A percentile compares a stretch with the other conserved stretches of the same genome.
phyloP scores from a whole-genome alignment of 2,329 filamentous ascomycete species.

The Ophiostoma sp. region DNA sequence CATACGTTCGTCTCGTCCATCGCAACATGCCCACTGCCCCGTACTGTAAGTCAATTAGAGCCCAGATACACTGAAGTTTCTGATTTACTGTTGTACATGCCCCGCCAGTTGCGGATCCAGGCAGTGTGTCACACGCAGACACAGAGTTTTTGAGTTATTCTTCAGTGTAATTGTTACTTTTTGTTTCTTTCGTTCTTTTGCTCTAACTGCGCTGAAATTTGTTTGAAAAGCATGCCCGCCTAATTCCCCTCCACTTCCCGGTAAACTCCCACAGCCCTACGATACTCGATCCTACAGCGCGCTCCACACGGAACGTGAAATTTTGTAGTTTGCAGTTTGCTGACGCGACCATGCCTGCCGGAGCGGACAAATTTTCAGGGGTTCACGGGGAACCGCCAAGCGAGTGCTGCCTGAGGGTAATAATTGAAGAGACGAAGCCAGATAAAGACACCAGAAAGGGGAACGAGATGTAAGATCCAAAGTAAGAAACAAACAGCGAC shows the following conservation, averaged over 20 bases:
- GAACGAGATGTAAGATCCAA: neutral
- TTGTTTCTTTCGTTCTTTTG: neutral
- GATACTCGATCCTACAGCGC: neutral
- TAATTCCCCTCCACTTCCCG: neutral
- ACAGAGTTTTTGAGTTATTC: too few species aligned
- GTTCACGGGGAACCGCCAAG: neutral
- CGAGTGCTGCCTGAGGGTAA: neutral
- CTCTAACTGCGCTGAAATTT: neutral
- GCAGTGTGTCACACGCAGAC: neutral
- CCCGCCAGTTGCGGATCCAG: neutral
- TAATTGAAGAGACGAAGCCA: neutral
- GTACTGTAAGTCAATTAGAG: neutral
- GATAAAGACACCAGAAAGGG: neutral
- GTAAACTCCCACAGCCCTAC: neutral
- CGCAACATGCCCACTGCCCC: neutral
- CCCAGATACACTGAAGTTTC: neutral
- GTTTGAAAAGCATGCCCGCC: neutral
- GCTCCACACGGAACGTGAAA: neutral
- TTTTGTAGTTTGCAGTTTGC: neutral
- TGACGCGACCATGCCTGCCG: neutral
- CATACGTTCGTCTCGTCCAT: neutral
- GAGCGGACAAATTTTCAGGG: neutral
- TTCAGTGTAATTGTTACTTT: neutral
- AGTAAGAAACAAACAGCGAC: neutral
- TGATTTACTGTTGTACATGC: neutral